phyloP scores from a whole-genome alignment of 805 yeast species.

The Candida adriatica region DNA sequence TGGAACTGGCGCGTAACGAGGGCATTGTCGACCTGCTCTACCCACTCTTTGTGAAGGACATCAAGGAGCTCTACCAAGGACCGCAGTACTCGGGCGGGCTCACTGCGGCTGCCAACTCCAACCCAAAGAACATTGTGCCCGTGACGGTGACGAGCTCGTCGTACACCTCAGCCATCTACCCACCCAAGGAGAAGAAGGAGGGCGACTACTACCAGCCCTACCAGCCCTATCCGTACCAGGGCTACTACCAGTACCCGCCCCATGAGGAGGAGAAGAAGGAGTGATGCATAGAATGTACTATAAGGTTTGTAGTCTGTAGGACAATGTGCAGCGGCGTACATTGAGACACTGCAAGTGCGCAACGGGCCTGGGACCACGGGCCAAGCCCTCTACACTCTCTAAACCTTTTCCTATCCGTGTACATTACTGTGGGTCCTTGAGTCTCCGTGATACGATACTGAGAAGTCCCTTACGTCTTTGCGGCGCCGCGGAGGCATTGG shows the following conservation, averaged over 20 bases:
- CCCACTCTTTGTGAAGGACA: slow-evolving; percentile 60
- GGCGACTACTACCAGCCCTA: too few relatives aligned
- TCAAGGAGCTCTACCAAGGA: slow-evolving; percentile 34
- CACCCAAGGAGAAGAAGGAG: slow-evolving; percentile 15
- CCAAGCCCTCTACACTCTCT: too few relatives aligned
- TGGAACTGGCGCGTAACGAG: slow-evolving; percentile 63
- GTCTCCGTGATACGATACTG: too few relatives aligned
- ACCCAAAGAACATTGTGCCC: slow-evolving; percentile 24
- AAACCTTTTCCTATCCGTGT: not conserved
- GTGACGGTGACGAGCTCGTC: slow-evolving; percentile 23
- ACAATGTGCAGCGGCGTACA: not conserved
- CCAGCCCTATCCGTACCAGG: too few relatives aligned
- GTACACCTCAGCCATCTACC: slow-evolving; percentile 17
- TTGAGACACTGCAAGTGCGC: not conserved
- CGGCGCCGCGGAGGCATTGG: too few relatives aligned
- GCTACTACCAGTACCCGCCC: too few relatives aligned
- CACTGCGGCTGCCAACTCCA: slow-evolving; percentile 25
- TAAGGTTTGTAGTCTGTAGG: too few relatives aligned
- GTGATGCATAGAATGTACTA: too few relatives aligned
- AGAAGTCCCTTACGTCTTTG: too few relatives aligned
- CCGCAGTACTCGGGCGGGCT: slow-evolving; percentile 26
- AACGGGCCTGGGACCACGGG: too few relatives aligned
- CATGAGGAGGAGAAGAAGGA: too few relatives aligned
- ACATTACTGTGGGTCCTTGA: not conserved
- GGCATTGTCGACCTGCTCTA: slow-evolving; percentile 52